Percentiles rank a stretch among this genome's conserved stretches.
Conservation (phyloP, 140 eudicot genomes). For the Eryngium alpinum region DNA sequence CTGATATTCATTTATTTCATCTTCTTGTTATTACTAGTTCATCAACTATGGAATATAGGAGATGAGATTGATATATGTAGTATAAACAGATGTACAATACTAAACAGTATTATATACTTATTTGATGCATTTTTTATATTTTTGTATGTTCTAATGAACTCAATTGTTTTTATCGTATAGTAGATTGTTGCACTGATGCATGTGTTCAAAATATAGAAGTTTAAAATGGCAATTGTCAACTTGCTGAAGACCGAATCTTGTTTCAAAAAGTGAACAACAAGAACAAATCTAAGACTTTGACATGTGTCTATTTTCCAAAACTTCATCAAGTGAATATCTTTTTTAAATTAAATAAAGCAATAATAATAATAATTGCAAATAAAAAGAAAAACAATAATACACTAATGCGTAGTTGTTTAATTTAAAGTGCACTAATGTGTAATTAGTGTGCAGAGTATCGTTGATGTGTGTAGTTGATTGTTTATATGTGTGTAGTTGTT, state of each 20-base stretch:
- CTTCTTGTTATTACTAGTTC: conserved; percentile 27
- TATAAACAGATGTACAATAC: conserved; percentile 29
- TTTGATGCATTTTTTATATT: neutral
- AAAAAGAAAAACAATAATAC: too few species aligned
- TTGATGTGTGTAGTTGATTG: too few species aligned
- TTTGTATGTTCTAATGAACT: neutral
- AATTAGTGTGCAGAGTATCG: too few species aligned
- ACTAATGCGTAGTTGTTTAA: too few species aligned
- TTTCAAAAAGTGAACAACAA: conserved; percentile 17
- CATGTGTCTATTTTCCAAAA: too few species aligned
- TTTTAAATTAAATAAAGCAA: too few species aligned
- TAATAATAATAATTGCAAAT: too few species aligned
- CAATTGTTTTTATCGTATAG: neutral
- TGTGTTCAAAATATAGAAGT: conserved; percentile 23
- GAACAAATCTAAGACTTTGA: conserved; percentile 41
- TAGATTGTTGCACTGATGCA: conserved; percentile 40
- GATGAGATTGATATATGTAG: conserved; percentile 45
- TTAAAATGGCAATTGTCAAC: conserved; percentile 22
- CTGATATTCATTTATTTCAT: neutral
- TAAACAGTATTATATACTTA: conserved; percentile 10
- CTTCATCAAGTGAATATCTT: too few species aligned
- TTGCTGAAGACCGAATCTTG: conserved; percentile 17
- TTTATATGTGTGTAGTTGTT: too few species aligned
- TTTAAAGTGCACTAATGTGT: too few species aligned
- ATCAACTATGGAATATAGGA: conserved; percentile 22